Conservation (phyloP, 306 rosid species). For the Mucuna pruriens region DNA sequence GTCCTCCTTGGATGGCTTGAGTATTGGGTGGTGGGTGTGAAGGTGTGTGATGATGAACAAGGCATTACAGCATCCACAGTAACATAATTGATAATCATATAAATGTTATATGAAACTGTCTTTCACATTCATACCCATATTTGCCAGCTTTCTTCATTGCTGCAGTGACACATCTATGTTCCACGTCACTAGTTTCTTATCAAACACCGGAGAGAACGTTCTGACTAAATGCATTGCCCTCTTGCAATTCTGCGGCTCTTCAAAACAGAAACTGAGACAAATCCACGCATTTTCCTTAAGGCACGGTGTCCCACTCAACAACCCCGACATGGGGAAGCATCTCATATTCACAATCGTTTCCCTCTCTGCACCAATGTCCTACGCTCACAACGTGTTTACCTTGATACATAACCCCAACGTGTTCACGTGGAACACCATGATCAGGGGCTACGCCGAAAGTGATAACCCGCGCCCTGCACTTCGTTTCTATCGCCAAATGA, state of each 20-base stretch:
- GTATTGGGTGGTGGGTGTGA: no score
- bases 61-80: neutral
- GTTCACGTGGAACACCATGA: conserved; percentile 65
- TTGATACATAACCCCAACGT: conserved; percentile 45
- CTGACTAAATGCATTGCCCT: conserved; percentile 52
- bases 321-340: conserved; percentile 59
- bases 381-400: conserved; percentile 46
- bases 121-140: neutral
- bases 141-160: conserved; percentile 1
- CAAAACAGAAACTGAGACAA: conserved; percentile 53
- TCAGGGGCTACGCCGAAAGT: conserved; percentile 56
- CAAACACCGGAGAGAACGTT: conserved; percentile 41
- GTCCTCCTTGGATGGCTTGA: no score
- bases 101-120: neutral
- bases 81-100: neutral
- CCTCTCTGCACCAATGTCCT: conserved; percentile 60
- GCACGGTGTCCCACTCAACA: conserved; percentile 47
- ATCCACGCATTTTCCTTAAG: conserved; percentile 63
- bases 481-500: conserved; percentile 45
- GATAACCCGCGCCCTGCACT: conserved; percentile 44
- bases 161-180: conserved; percentile 11
- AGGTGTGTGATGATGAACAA: no score
- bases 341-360: conserved; percentile 56
- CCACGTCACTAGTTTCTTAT: conserved; percentile 6
- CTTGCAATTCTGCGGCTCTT: conserved; percentile 57